Evolutionary conservation across 805 yeast genomes (phyloP), one percentile per base, ranked within the genome.

Genomic region (Monosporozyma servazzii): DNA sequence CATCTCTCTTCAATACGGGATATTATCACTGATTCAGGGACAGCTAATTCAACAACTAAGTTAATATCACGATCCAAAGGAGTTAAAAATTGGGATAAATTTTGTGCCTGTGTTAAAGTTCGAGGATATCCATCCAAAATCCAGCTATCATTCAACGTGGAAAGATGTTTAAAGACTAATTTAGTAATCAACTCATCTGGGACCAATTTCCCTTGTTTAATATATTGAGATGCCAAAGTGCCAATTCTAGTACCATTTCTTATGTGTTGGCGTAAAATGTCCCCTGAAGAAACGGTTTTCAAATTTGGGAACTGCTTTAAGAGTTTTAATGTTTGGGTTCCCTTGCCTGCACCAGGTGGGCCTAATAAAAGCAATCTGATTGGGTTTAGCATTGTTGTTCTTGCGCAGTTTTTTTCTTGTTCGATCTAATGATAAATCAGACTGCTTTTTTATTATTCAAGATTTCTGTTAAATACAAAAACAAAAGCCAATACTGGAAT

Each of bases 311-410:
- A 75, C 41, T 71, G 67, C 48, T 77, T 75, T 53, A 84, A 65
- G 4, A 90, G 71, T 53, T 82, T 75, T 2, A 84, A 69, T 0
- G 96, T 85, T 57, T 85, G 86, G 0, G 98, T 90, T 1, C 97
- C 97, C 64, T 90, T 90, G 0, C 98, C 98, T 1, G 96, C 77
- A 0, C 98, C 98, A 0, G 98, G 98, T 0, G 97, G 96, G 3
- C 97, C 97, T 25, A 91, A 70, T 8, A 90, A 72, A 27, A 90
- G 73, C 39, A 88, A 67, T 59, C 96, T 72, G 17, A 85, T 64
- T 1, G 90, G 82, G 3, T 51, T 57, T 18, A 44, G 55, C 23
- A 37, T 37, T 17, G 18, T 20, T 15, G 15, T 15, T 2, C 9
- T 6, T 36, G 23, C 7, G 39, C 58, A 17, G n/a, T 50, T 36